Percentiles rank a stretch among this genome's conserved stretches.
Conservation (phyloP, 129 eudicot species). For the Oenanthe sinensis region DNA sequence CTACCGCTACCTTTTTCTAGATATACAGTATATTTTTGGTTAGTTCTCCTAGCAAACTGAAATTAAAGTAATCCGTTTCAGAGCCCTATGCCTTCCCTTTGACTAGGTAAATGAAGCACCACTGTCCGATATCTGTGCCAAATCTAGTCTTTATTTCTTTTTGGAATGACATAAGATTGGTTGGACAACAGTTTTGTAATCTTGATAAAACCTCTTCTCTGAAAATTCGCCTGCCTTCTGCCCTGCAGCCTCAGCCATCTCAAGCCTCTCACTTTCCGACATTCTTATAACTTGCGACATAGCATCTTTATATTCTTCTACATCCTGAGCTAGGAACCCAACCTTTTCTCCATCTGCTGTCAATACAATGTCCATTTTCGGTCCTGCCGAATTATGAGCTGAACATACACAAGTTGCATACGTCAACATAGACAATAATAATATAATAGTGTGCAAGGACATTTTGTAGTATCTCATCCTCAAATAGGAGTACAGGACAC, state of each 20-base stretch:
- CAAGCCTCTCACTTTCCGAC: constrained; percentile 53
- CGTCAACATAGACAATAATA: neutral
- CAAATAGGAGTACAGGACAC: neutral
- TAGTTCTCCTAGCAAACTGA: neutral
- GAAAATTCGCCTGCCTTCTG: constrained; percentile 69
- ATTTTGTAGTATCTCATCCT: no score
- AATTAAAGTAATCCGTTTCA: neutral
- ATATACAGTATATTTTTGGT: neutral
- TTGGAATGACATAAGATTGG: constrained; percentile 30
- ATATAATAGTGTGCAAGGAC: no score
- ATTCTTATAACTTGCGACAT: constrained; percentile 50
- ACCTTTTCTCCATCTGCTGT: constrained; percentile 74
- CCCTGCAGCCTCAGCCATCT: constrained; percentile 85
- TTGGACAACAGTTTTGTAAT: constrained; percentile 52
- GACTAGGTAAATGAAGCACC: neutral
- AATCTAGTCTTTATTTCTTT: constrained; percentile 9
- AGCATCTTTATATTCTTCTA: constrained; percentile 73
- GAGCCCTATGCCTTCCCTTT: no score
- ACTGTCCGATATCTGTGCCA: neutral
- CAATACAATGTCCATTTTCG: constrained; percentile 86
- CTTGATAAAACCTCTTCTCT: constrained; percentile 77
- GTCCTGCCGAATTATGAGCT: constrained; percentile 99
- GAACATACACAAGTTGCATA: constrained; percentile 10
- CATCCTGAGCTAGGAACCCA: constrained; percentile 70
- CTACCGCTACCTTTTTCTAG: neutral